Conservation (phyloP, 305 asterid species). For the Lippia alba region DNA sequence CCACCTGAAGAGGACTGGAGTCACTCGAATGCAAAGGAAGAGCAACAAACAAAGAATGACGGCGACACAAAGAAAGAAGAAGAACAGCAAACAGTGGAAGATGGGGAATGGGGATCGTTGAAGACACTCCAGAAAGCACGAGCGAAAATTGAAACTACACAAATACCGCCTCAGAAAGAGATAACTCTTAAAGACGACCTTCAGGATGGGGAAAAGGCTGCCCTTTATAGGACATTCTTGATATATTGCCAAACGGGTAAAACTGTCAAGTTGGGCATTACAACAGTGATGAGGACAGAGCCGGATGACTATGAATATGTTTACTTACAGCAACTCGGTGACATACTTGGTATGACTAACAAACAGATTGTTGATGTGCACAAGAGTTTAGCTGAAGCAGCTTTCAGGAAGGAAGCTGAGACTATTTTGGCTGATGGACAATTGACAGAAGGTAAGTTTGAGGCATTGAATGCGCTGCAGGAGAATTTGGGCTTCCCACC, state of each 20-base stretch:
- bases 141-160: conserved; percentile 55
- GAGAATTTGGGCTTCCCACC: conserved; percentile 84
- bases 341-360: conserved; percentile 77
- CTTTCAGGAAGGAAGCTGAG: conserved; percentile 92
- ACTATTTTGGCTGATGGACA: conserved; percentile 94
- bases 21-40: conserved; percentile 43
- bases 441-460: conserved; percentile 73
- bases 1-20: conserved; percentile 46
- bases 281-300: conserved; percentile 53
- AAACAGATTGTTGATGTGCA: conserved; percentile 88
- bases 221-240: conserved; percentile 90
- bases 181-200: conserved; percentile 90
- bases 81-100: conserved; percentile 41
- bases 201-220: conserved; percentile 80
- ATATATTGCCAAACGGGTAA: conserved; percentile 85
- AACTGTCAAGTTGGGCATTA: conserved; percentile 79
- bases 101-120: conserved; percentile 85
- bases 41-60: conserved; percentile 42
- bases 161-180: conserved; percentile 74
- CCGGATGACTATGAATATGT: conserved; percentile 87
- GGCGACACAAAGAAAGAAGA: conserved; percentile 43
- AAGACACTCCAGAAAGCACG: conserved; percentile 74
- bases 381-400: conserved; percentile 86
- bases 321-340: conserved; percentile 77
- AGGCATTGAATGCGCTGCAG: conserved; percentile 80